Evolutionary conservation across 805 yeast species (phyloP), one percentile per base, ranked within the genome.

Genomic region (Pichia scutulata): DNA sequence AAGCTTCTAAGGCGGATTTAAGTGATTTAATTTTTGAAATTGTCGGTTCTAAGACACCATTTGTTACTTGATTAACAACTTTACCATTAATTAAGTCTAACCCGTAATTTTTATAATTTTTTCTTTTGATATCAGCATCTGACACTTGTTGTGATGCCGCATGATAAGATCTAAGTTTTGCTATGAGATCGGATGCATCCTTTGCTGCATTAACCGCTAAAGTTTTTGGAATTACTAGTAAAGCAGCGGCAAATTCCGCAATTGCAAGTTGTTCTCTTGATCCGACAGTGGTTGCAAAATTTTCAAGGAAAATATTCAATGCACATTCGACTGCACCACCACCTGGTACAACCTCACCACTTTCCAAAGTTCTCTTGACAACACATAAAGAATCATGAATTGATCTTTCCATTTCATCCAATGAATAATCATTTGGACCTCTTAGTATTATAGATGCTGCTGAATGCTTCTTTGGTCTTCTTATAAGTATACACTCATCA

Each of bases 251-350:
- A 74, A 93, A 93, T 71, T 92, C 99, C 1, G 97, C 95, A 71
- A 93, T 93, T 18, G 99, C 98, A 62, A 93, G 77, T 69, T 93
- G 99, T 69, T 93, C 99, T 63, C 99, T 81, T 19, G 97, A 88
- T 3, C 98, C 97, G 47, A 93, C 92, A 1, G 98, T 89, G 9
- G 98, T 93, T 46, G 99, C 99, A 69, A 93, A 93, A 67, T 88
- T 92, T 69, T 93, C 99, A 66, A 93, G 75, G 67, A 88, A 93
- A 48, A 93, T 89, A 72, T 89, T 90, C 64, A 93, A 77, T 2
- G 98, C 98, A 47, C 96, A 78, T 71, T 93, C 99, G 36, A 93
- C 99, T n/a, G 96, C 95, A 54, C 99, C 99, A 57, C 99, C 99
- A 54, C 99, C 99, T 41, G 99, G 98, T 7, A 93, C 99, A 51